Evolutionary conservation across 306 rosid genomes (phyloP).

Genomic region (Ormosia emarginata): DNA sequence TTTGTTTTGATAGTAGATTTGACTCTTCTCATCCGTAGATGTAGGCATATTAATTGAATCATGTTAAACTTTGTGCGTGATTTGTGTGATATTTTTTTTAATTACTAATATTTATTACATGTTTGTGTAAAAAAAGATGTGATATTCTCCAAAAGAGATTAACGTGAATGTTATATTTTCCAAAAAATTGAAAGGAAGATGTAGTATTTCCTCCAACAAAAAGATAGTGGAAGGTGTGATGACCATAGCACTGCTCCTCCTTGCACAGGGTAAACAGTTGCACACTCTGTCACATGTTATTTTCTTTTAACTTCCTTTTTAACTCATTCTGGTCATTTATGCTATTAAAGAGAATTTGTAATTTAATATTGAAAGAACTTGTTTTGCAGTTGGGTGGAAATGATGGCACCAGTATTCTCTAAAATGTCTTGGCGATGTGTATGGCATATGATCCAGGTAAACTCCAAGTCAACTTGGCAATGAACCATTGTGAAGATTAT

Average conservation of each 20-base stretch:
- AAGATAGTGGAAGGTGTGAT: conserved; percentile 76
- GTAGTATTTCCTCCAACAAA: too few species aligned
- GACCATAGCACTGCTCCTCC: conserved; percentile 72
- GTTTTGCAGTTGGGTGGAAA: conserved; percentile 88
- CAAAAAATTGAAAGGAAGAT: too few species aligned
- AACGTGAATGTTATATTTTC: too few species aligned
- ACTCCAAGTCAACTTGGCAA: not conserved
- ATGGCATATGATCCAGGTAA: conserved; percentile 93
- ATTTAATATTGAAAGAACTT: conserved; percentile 22
- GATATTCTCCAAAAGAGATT: too few species aligned
- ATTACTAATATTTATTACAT: too few species aligned
- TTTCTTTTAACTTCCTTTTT: not conserved
- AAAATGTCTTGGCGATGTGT: conserved; percentile 77
- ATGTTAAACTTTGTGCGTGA: too few species aligned
- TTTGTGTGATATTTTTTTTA: too few species aligned
- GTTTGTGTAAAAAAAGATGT: too few species aligned
- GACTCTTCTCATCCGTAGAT: too few species aligned
- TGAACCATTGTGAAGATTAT: conserved; percentile 1
- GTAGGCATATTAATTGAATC: too few species aligned
- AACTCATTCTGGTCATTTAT: not conserved
- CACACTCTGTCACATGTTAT: not conserved
- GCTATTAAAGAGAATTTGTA: conserved; percentile 3
- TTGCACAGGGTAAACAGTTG: conserved; percentile 66
- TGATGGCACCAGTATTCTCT: conserved; percentile 98
- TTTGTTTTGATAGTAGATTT: too few species aligned